Percentiles rank a stretch among this genome's conserved stretches.
phyloP scores from a whole-genome alignment of 163 green algal species.

The Scenedesmus sp. region DNA sequence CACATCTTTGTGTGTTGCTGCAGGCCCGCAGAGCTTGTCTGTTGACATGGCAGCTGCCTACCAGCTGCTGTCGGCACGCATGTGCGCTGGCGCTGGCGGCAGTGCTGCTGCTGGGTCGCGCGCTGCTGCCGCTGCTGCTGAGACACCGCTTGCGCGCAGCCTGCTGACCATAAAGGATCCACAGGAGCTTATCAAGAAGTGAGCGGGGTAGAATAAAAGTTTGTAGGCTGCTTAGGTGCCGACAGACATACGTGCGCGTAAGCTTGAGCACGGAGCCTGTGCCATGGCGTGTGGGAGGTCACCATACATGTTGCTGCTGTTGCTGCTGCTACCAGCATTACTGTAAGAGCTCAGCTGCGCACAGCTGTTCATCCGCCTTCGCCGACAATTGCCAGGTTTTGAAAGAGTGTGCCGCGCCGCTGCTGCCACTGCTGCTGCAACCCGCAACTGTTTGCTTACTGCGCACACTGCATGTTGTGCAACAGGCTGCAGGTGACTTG shows the following conservation, averaged over 20 bases:
- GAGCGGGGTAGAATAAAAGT: not conserved
- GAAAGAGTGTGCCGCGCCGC: no score
- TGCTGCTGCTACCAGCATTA: no score
- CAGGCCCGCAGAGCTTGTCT: constrained; percentile 17
- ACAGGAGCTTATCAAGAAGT: constrained; percentile 48
- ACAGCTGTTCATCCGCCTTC: no score
- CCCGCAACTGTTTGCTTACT: not conserved
- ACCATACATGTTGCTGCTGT: not conserved
- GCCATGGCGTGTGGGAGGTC: not conserved
- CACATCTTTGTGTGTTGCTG: no score
- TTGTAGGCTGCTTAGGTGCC: not conserved
- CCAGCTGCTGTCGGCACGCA: constrained; percentile 35
- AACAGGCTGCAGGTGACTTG: constrained; percentile 48
- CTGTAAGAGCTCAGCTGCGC: no score
- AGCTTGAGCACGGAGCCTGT: not conserved
- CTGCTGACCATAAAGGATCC: constrained; percentile 42
- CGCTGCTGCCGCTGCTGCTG: not conserved
- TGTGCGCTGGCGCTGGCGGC: not conserved
- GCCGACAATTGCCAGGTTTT: no score
- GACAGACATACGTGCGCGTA: not conserved
- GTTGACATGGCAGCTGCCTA: constrained; percentile 41
- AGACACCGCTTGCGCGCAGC: constrained; percentile 45
- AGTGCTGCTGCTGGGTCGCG: not conserved
- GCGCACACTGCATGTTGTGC: not conserved
- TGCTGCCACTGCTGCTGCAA: not conserved